Evolutionary conservation across 2,329 filamentous ascomycete species (phyloP), one percentile per base, ranked within the genome.

Genomic region (Cladosporium austrohemisphaericum): DNA sequence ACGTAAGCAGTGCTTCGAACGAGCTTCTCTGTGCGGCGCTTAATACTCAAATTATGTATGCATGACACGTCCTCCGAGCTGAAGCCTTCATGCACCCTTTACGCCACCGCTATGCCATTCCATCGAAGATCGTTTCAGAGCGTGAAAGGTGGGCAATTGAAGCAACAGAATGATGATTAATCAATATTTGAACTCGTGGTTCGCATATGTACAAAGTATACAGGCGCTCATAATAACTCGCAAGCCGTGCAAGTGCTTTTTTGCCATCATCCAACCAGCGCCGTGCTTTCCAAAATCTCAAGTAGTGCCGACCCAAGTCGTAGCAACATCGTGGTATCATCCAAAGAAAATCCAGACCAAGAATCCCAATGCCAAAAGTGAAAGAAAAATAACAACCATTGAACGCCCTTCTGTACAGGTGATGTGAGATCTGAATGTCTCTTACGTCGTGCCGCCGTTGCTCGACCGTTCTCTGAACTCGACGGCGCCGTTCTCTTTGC

Each of bases 391-490:
- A 9, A 32, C 23, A 16, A n/a, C 40, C 19, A 16, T 14, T 13
- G n/a, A 35, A 26, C 43, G 32, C 31, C 16, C 16, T 13, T 44
- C n/a, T 16, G 11, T 32, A 32, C 41, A 33, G 36, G 8, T 32
- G 5, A 5, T 22, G 8, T 32, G 26, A 14, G n/a, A 16, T 20
- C 18, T 22, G 16, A 29, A 5, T 11, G 18, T 3, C 11, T 41
- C 9, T 13, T 7, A 8, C 16, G 20, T 10, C 18, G 22, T 14
- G 5, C 31, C 43, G 18, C 33, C 33, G 3, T 47, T 38, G 8
- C 44, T 47, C 3, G 33, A 29, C 31, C 59, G 35, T 35, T 64
- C 61, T 38, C 54, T 51, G 20, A 54, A 60, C 35, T 64, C 61
- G 9, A 57, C 53, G 16, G 43, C 53, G 13, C 49, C 46, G 11